Base-by-base conservation (phyloP, 345 rosid species). In the Linum lewisii region DNA sequence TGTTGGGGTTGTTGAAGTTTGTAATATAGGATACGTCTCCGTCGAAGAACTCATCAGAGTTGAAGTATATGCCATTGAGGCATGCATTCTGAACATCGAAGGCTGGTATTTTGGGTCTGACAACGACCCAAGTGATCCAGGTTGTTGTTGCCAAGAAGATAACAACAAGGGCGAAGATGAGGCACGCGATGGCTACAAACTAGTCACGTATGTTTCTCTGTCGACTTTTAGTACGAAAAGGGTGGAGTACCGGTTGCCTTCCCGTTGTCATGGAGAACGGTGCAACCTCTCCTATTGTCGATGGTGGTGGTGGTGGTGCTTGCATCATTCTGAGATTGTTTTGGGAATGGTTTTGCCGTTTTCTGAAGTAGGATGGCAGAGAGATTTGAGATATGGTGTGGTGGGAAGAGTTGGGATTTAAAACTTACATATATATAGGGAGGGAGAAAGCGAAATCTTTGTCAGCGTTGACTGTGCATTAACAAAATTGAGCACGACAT, bases 1-100 rank as follows among this genome's bases (percentile, higher is more conserved):
- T n/a, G 64, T 88, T 88, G 13, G 95, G 95, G 67, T 92, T 92
- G 62, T 93, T 78, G 67, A 88, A 84, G 44, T 86, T 86, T 18
- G 81, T 81, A 2, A 79, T 73, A 70, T 88, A 69, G 65, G 79
- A 69, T 60, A 91, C 63, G 52, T 92, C 89, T 3, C 95, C 93
- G 0, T 86, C 88, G 80, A 92, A 83, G 72, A 80, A 86, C 63
- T 77, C 86, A 0, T 87, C 88, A 3, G 96, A 78, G 60, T 84
- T 93, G 36, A 92, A 84, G 87, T 79, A 82, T 72, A 88, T 69
- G 50, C 68, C 77, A 72, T 72, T 92, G 73, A 92, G 90, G 54
- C 63, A 80, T 44, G 90, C 96, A 14, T 74, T 76, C 0, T 90
- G 74, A 60, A 80, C 82, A 72, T 92, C 98, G 45, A 88, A 92